Percentiles rank a stretch among this genome's conserved stretches.
These are phyloP conservation scores for Jackrogersella minutella DNA, from an alignment of 495 filamentous ascomycete species.

Conservation along the genomic window DNA sequence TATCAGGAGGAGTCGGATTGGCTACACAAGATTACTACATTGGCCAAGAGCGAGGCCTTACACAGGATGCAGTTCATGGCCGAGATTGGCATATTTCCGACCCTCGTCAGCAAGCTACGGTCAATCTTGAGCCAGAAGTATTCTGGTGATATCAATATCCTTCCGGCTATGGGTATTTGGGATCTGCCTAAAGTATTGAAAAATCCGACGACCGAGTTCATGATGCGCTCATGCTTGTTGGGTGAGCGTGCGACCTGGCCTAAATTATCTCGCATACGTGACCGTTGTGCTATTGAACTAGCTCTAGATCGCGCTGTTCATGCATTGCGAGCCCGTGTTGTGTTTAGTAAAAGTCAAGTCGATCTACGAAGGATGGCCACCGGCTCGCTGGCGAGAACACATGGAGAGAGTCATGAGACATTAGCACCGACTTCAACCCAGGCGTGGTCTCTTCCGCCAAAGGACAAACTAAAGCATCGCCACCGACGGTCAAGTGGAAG, in stretches of 20 bases:
- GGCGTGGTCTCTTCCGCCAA: neutral
- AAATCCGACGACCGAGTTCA: constrained; percentile 92
- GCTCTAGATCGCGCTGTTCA: constrained; percentile 86
- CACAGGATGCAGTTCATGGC: constrained; percentile 83
- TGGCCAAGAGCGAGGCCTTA: constrained; percentile 82
- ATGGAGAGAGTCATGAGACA: constrained; percentile 8
- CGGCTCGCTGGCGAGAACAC: constrained; percentile 22
- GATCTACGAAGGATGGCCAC: constrained; percentile 62
- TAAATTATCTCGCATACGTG: constrained; percentile 79
- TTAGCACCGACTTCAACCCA: constrained; percentile 13
- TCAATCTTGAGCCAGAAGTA: constrained; percentile 90
- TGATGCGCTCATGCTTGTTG: constrained; percentile 74
- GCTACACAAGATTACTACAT: constrained; percentile 72
- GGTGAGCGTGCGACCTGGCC: constrained; percentile 94
- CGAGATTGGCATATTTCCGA: constrained; percentile 86
- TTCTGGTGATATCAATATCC: constrained; percentile 93
- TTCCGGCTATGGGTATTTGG: constrained; percentile 77
- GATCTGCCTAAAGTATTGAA: constrained; percentile 80
- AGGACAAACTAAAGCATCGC: constrained; percentile 32
- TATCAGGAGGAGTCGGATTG: constrained; percentile 56
- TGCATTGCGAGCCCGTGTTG: constrained; percentile 74
- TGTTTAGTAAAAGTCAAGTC: constrained; percentile 78
- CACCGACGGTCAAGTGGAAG: constrained; percentile 43
- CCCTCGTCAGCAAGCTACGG: constrained; percentile 75
- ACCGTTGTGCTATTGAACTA: constrained; percentile 85